Evolutionary conservation across 306 rosid species (phyloP).

Genomic region (Castanea sativa): DNA sequence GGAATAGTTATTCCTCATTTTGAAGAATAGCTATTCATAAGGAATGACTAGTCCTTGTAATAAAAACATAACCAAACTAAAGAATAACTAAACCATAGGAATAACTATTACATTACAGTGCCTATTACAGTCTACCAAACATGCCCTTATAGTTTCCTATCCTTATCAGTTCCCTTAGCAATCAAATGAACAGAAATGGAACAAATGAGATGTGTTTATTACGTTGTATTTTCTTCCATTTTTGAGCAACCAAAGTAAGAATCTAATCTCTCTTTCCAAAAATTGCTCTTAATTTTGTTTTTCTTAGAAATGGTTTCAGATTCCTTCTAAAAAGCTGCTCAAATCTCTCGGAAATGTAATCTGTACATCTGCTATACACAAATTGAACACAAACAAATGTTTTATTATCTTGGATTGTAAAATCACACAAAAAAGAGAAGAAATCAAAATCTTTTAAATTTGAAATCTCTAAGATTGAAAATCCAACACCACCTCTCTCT

Average conservation of each 20-base stretch:
- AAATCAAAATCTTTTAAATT: conserved; percentile 1
- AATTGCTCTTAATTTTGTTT: conserved; percentile 2
- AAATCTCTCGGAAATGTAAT: conserved; percentile 31
- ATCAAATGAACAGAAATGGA: no score
- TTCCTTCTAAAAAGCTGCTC: conserved; percentile 19
- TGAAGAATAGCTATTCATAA: no score
- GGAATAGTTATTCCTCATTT: no score
- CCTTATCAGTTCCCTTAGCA: no score
- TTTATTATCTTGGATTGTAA: conserved; percentile 10
- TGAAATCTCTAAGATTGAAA: conserved; percentile 20
- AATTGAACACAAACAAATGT: conserved; percentile 8
- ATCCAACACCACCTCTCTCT: conserved; percentile 7
- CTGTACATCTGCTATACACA: conserved; percentile 27
- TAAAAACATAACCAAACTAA: no score
- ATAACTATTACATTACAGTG: no score
- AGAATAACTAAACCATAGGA: no score
- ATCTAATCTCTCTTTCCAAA: neutral
- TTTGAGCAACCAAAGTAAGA: conserved; percentile 3
- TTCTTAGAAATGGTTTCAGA: conserved; percentile 16
- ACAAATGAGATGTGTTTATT: no score
- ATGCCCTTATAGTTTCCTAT: no score
- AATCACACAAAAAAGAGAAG: conserved; percentile 14
- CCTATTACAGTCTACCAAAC: no score
- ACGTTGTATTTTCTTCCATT: no score
- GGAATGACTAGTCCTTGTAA: no score